Conservation (phyloP, 1,284 basidiomycete species). For the Apiotrichum gracile region DNA sequence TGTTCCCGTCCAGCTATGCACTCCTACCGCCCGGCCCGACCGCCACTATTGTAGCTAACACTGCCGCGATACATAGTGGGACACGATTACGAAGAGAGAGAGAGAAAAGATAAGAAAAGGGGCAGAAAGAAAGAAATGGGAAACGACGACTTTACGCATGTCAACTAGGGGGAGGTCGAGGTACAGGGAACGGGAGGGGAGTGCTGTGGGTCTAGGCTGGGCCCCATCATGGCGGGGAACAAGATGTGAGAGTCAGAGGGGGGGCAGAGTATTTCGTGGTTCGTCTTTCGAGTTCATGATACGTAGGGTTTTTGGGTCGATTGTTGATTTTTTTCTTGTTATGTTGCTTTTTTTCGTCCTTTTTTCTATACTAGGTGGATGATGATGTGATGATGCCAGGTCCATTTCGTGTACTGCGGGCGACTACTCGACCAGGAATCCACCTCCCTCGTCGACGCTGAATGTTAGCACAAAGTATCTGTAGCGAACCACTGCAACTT, state of each 20-base stretch:
- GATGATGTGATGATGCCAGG: background rate
- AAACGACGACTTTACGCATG: background rate
- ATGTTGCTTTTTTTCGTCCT: background rate
- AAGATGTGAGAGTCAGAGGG: no score
- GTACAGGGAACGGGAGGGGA: no score
- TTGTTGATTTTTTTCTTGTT: background rate
- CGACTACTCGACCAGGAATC: conserved; percentile 50
- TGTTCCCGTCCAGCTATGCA: no score
- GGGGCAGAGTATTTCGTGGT: no score
- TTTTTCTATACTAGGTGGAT: background rate
- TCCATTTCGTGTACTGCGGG: background rate
- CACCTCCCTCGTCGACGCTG: conserved; percentile 59
- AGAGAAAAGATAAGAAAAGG: background rate
- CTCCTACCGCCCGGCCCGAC: no score
- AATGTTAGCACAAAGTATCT: background rate
- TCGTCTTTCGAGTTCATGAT: no score
- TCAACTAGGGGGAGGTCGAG: background rate
- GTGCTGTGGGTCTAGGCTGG: no score
- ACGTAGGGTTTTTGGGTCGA: no score
- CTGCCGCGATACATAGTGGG: conserved; percentile 2
- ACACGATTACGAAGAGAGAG: conserved; percentile 1
- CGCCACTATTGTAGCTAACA: background rate
- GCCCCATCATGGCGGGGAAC: no score
- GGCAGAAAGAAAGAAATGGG: background rate
- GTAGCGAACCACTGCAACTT: conserved; percentile 14